Evolutionary conservation across 2,329 filamentous ascomycete species (phyloP), one percentile per base, ranked within the genome.

Genomic region (Calonectria hongkongensis): DNA sequence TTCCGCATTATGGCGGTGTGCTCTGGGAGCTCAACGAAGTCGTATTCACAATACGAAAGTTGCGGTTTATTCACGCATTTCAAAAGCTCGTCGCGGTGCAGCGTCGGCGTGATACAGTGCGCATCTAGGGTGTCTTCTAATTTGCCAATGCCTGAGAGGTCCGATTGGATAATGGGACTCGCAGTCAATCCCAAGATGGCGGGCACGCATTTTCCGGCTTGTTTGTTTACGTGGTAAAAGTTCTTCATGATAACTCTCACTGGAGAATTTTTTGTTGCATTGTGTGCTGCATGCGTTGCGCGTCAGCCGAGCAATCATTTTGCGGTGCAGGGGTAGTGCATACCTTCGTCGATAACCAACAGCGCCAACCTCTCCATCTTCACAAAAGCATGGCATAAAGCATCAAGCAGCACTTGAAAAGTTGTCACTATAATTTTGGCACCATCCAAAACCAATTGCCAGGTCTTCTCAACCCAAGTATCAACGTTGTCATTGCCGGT

Each of bases 331-430:
- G 28, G 15, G 12, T 28, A 36, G 8, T 74, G 8, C 84, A 67
- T 80, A 93, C 94, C 94, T 91, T 98, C 95, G 79, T 98, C 95
- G 77, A 98, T 94, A 0, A 98, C 89, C 18, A 97, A 84, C 5
- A 98, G 85, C 6, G 92, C 88, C 27, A 98, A 83, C 2, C 86
- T 86, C 0, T 86, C 80, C 78, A 97, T 89, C 2, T 82, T 86
- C 2, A 98, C 89, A 80, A 97, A 97, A 0, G 89, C 94, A 83
- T 97, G 94, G 1, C 84, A 86, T 48, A 97, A 86, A 3, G 94
- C 94, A 82, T 97, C 94, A 3, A 91, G 85, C 15, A 98, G 87
- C 1, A 97, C 89, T 72, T 94, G 92, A 72, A 93, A 92, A 0
- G 95, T 97, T 0, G 94, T 95, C 1, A 98, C 88, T 6, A 97